Evolutionary conservation across 164 flowering plant species (phyloP), one percentile per base, ranked within the genome.

Genomic region (Buxus sempervirens): DNA sequence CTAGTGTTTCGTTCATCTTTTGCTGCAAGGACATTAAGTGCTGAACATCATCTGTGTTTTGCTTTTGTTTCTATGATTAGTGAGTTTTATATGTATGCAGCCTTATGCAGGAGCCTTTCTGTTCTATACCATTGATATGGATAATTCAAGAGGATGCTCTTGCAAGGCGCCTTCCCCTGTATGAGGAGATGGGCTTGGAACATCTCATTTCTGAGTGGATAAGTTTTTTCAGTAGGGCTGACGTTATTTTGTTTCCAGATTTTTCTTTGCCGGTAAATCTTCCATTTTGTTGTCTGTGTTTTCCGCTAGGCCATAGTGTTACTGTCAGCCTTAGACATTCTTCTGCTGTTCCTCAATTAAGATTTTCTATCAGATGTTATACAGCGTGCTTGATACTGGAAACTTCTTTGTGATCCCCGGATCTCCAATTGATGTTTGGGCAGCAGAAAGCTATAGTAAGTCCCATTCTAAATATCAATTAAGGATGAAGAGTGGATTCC

Each of bases 101-200:
- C 90, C 93, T 96, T 73, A 85, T 90, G 97, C 98, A 90, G 93
- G 99, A 96, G 77, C 99, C 99, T 48, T 96, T 96, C 78, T 83
- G 82, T 87, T 90, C 90, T 58, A 62, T 96, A 70, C 98, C 97
- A 20, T 79, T 96, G 57, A 79, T 96, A 79, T 96, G 98, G 99
- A 84, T 93, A 74, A 75, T 96, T 75, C 88, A 86, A 72, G 98
- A 96, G 75, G 95, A 86, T 73, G 76, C 77, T 16, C 98, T 96
- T 69, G 96, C 90, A 70, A 78, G 73, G 62, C 93, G 96, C 60
- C 88, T 93, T 67, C 82, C 79, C 21, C 18, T 78, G 15, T 96
- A 93, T 78, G 73, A 81, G 58, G 81, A 85, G 68, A 82, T 70
- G 84, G 90, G 88, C 54, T 83, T 78, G 91, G 78, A 83, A 51